A percentile compares a stretch with the other conserved stretches of the same genome.
Conservation (phyloP, 108 stramenopile genomes). For the Nitzschia putrida region DNA sequence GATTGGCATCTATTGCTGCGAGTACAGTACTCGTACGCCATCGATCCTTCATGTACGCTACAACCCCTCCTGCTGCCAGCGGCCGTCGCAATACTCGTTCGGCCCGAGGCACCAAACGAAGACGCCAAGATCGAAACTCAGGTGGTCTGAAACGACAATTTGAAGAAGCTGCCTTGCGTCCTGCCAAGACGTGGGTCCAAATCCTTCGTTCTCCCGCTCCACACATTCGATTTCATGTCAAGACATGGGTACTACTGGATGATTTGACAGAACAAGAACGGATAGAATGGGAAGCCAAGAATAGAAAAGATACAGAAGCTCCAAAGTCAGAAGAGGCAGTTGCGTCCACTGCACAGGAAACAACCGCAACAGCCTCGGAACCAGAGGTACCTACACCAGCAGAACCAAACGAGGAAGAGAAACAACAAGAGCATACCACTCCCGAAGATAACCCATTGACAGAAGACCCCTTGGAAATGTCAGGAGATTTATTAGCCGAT, state of each 20-base stretch:
- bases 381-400: background rate
- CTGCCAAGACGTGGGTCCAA: conserved; percentile 27
- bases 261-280: conserved; percentile 30
- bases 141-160: conserved; percentile 15
- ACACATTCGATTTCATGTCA: conserved; percentile 22
- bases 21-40: too few relatives aligned
- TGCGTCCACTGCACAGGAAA: background rate
- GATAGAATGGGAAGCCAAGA: conserved; percentile 8
- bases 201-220: conserved; percentile 28
- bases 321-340: background rate
- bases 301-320: conserved; percentile 1
- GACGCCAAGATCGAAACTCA: conserved; percentile 9
- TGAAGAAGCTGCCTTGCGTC: conserved; percentile 7
- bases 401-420: background rate
- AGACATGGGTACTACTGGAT: conserved; percentile 20
- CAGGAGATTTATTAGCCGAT: too few relatives aligned
- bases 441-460: too few relatives aligned
- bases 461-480: too few relatives aligned
- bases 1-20: too few relatives aligned
- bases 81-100: conserved; percentile 23
- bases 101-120: conserved; percentile 12
- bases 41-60: too few relatives aligned
- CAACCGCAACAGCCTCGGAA: background rate
- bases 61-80: background rate
- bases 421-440: too few relatives aligned